Base-by-base conservation (phyloP, 208 protist species). In the Herpetomonas tarakana region DNA sequence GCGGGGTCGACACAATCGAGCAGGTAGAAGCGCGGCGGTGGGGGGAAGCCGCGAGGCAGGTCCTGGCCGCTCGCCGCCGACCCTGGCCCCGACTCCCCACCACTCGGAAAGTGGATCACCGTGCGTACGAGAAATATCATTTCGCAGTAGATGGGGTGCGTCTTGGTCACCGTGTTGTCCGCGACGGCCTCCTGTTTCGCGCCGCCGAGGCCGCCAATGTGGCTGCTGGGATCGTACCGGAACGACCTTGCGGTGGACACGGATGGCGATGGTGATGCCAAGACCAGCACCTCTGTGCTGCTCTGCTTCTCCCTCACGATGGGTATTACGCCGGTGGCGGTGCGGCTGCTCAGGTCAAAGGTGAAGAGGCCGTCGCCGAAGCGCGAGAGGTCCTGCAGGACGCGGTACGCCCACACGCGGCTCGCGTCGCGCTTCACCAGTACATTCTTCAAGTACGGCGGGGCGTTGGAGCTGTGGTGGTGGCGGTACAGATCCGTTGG, bases 371-470 rank as follows among this genome's bases (percentile, higher is more conserved):
- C 74, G 50, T 80, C 74, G 29, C 81, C 76, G 21, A 83, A 82
- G 14, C 50, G 61, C 1, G 77, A 82, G n/a, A 88, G 44, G 27
- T 79, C 77, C 9, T 70, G 75, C 46, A 76, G 58, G 27, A 86
- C 59, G n/a, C 66, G 25, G 18, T 65, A 76, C 19, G 52, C 52
- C 27, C 66, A 70, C 0, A 86, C 28, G 29, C 60, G 57, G 2
- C 39, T 57, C 0, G 62, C 31, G n/a, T 57, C 54, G 31, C 70
- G 70, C 0, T 46, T 44, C 7, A 28, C 29, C 30, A 79, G 39
- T 1, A 68, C 63, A 24, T 75, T 63, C 19, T 41, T 41, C 63
- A 86, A 71, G 46, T 65, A 74, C 6, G 35, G 4, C 41, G 78
- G 79, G 6, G 76, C 39, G 52, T 38, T 71, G 38, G 57, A 49